Evolutionary conservation across 192 early-diverging fungal species (phyloP).

Genomic region (Coemansia sp.): DNA sequence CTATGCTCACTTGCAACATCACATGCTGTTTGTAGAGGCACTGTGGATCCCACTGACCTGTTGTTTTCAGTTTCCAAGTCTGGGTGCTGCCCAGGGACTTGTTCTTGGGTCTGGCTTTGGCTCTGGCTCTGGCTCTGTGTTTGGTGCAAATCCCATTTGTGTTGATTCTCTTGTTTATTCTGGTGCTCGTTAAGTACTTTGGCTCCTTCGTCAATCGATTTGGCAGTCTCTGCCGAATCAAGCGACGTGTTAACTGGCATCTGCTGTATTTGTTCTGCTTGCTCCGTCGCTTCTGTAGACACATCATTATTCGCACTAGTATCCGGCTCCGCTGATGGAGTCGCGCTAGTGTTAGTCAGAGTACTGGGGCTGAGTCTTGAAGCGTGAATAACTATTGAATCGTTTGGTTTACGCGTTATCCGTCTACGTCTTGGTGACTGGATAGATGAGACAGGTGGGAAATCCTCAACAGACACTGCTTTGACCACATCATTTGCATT

Average conservation of each 20-base stretch:
- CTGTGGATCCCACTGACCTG: too few species aligned
- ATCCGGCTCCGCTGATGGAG: too few species aligned
- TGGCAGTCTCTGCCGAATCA: conserved; percentile 2
- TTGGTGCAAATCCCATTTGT: too few species aligned
- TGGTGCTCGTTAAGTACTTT: neutral
- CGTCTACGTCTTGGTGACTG: neutral
- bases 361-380: conserved; percentile 1
- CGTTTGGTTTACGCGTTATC: conserved; percentile 1
- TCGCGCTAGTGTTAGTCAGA: neutral
- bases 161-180: too few species aligned
- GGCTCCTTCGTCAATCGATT: conserved; percentile 3
- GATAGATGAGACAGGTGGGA: conserved; percentile 1
- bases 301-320: neutral
- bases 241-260: conserved; percentile 1
- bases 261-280: neutral
- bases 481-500: neutral
- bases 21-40: too few species aligned
- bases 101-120: too few species aligned
- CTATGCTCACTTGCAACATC: too few species aligned
- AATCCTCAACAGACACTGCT: conserved; percentile 5
- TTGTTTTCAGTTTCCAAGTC: too few species aligned
- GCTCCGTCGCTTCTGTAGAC: too few species aligned
- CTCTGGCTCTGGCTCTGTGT: too few species aligned
- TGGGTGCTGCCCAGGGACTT: too few species aligned
- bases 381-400: conserved; percentile 17